phyloP scores from a whole-genome alignment of 2,329 filamentous ascomycete species.

The Biscogniauxia sp. region DNA sequence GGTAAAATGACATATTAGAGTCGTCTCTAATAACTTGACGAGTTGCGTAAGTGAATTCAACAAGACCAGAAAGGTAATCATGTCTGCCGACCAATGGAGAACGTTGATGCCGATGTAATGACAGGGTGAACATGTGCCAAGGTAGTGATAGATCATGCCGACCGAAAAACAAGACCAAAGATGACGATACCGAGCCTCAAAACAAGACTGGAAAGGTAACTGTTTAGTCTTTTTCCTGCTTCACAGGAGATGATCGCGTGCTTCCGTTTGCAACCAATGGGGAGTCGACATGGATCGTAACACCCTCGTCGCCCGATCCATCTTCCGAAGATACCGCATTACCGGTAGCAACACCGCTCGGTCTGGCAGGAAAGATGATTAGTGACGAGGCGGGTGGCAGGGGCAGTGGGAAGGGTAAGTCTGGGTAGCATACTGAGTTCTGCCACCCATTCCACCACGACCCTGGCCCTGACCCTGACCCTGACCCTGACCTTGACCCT shows the following conservation, averaged over 20 bases:
- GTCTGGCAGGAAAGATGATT: conserved; percentile 39
- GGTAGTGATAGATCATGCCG: conserved; percentile 26
- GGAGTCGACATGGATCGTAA: conserved; percentile 53
- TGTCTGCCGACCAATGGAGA: conserved; percentile 19
- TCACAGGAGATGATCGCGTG: conserved; percentile 49
- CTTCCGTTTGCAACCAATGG: conserved; percentile 43
- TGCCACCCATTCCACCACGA: conserved; percentile 9
- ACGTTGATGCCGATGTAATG: conserved; percentile 18
- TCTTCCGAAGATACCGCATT: conserved; percentile 45
- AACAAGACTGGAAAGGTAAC: conserved; percentile 12
- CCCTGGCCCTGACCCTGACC: conserved; percentile 14
- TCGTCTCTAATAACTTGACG: conserved; percentile 25
- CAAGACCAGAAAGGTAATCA: conserved; percentile 23
- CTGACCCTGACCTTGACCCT: conserved; percentile 13
- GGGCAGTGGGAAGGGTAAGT: neutral
- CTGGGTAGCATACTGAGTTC: conserved; percentile 15
- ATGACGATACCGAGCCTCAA: conserved; percentile 21
- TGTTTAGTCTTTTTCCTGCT: conserved; percentile 40
- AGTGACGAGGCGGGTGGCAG: conserved; percentile 10
- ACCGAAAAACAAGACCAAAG: conserved; percentile 29
- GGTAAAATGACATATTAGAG: conserved; percentile 25
- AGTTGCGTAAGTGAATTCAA: conserved; percentile 16
- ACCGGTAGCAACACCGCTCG: conserved; percentile 39
- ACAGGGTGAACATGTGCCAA: conserved; percentile 23
- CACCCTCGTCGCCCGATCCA: conserved; percentile 49